Base-by-base conservation (phyloP, 1,284 basidiomycete genomes). In the Wolfiporia cocos region DNA sequence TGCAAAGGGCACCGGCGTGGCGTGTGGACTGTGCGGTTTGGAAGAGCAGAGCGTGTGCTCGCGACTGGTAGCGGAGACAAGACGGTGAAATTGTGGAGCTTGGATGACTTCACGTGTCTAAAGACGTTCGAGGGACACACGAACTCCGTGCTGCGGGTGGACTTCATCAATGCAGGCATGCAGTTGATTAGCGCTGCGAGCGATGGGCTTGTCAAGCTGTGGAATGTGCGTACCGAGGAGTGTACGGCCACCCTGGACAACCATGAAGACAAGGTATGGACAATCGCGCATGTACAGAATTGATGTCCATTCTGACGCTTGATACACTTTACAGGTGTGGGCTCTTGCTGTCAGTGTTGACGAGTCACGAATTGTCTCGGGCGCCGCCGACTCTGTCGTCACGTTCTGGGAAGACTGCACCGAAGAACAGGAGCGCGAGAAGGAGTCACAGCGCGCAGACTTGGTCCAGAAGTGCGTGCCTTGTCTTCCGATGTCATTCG, bases 91-190 rank as follows among this genome's bases (percentile, higher is more conserved):
- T 66, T 99, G 20, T 99, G 96, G 96, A 91, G 74, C 59, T 64
- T 98, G 47, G 88, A 92, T 50, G 92, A 95, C 58, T 94, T 86
- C 62, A 78, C 84, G 19, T 95, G 93, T 60, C 63, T 95, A 45
- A 93, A 92, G 74, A 98, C 94, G 22, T 92, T 96, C 53, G 94
- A 97, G 65, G 93, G 94, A 0, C 96, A 99, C 63, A 92, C 92
- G 4, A 97, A 97, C 65, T 92, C 92, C 4, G 92, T 99, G n/a
- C 67, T 99, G 36, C 74, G 93, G 30, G 85, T 98, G 19, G 87
- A 91, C 54, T 99, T 97, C 62, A 58, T 97, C 33, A 88, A 86
- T 49, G 58, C 68, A 20, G 94, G 92, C 6, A 75, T 81, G 73
- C 93, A 98, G 66, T 67, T 99, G 32, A 80, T 92, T 20, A 94